Conservation (phyloP, 306 rosid genomes). For the Cercis canadensis region DNA sequence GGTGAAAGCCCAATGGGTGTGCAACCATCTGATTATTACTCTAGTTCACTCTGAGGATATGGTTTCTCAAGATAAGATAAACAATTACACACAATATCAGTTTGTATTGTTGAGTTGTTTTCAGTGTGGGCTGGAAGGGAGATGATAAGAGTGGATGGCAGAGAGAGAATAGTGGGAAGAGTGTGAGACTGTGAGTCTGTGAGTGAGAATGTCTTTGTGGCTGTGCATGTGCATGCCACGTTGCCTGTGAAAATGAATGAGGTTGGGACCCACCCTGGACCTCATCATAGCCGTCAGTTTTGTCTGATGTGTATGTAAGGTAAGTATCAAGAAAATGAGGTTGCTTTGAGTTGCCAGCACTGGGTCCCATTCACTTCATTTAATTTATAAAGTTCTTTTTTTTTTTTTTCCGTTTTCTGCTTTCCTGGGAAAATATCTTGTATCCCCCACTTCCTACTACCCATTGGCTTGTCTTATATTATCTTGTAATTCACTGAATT, state of each 20-base stretch:
- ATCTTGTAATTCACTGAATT: too few species aligned
- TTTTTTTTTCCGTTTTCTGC: too few species aligned
- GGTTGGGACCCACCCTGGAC: slow-evolving; percentile 39
- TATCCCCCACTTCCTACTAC: too few species aligned
- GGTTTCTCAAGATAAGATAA: slow-evolving; percentile 33
- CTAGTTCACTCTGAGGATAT: slow-evolving; percentile 22
- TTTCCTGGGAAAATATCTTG: too few species aligned
- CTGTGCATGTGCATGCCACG: slow-evolving; percentile 47
- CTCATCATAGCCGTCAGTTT: slow-evolving; percentile 50
- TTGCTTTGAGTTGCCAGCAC: slow-evolving; percentile 19
- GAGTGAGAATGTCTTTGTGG: background rate
- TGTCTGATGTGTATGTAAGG: slow-evolving; percentile 59
- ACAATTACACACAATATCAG: too few species aligned
- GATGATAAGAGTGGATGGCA: slow-evolving; percentile 15
- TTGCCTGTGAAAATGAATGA: slow-evolving; percentile 24
- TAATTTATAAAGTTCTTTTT: background rate
- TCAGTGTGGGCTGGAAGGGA: slow-evolving; percentile 23
- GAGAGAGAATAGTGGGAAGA: slow-evolving; percentile 7
- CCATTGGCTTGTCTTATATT: too few species aligned
- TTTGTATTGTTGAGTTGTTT: slow-evolving; percentile 47
- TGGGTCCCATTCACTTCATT: slow-evolving; percentile 49
- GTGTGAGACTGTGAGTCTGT: too few species aligned
- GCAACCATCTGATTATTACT: slow-evolving; percentile 16
- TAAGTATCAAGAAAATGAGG: slow-evolving; percentile 53
- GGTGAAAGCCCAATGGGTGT: slow-evolving; percentile 29